These are phyloP conservation scores for Penicillium coffeae DNA, from an alignment of 495 filamentous ascomycete genomes.

Conservation along the genomic window DNA sequence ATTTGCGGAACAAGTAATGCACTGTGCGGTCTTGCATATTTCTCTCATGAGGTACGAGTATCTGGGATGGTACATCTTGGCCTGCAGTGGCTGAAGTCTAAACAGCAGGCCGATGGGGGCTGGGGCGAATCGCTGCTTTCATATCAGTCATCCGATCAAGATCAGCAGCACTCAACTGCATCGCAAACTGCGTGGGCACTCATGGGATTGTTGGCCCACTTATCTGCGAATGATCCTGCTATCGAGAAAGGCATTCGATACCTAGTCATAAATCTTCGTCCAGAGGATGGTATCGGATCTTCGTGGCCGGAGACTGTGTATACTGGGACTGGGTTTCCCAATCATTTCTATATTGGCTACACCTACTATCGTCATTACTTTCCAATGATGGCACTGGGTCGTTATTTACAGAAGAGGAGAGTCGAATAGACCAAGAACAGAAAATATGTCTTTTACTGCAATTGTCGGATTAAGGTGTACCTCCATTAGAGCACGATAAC, in stretches of 20 bases:
- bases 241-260: too few relatives aligned
- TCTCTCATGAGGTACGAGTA: too few relatives aligned
- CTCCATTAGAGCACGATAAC: too few relatives aligned
- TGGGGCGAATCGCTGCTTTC: slow-evolving; percentile 33
- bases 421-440: too few relatives aligned
- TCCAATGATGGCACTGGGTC: slow-evolving; percentile 36
- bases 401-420: too few relatives aligned
- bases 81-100: slow-evolving; percentile 22
- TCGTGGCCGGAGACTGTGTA: slow-evolving; percentile 28
- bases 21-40: slow-evolving; percentile 25
- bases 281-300: not conserved
- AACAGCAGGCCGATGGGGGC: slow-evolving; percentile 33
- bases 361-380: slow-evolving; percentile 35
- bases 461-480: too few relatives aligned
- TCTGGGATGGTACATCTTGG: not conserved
- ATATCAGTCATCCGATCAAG: slow-evolving; percentile 12
- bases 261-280: not conserved
- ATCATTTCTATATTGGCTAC: slow-evolving; percentile 34
- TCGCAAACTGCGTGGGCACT: slow-evolving; percentile 38
- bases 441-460: too few relatives aligned
- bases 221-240: slow-evolving; percentile 7
- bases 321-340: slow-evolving; percentile 37
- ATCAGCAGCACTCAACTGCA: slow-evolving; percentile 12
- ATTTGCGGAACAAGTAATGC: slow-evolving; percentile 34
- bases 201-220: slow-evolving; percentile 25